Evolutionary conservation across 164 flowering plant genomes (phyloP).

Genomic region (Echeveria elegans): DNA sequence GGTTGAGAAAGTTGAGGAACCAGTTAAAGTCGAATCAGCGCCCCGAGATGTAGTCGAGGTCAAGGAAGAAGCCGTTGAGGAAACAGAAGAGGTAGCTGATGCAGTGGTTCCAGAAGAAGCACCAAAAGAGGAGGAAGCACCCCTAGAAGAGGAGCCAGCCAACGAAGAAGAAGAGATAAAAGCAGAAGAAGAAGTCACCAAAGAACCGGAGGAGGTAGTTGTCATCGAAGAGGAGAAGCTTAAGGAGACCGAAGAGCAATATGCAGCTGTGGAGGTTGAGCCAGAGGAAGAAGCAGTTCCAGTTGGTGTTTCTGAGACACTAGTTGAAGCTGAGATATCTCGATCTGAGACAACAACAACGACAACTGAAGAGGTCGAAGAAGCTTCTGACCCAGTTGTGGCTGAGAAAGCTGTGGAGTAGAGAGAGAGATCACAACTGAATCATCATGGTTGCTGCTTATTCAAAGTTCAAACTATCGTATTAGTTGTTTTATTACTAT

Average conservation of each 20-base stretch:
- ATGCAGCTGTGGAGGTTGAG: neutral
- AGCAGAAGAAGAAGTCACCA: neutral
- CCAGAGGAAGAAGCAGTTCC: neutral
- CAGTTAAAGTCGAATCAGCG: neutral
- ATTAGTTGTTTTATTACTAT: neutral
- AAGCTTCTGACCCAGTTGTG: neutral
- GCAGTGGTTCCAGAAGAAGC: neutral
- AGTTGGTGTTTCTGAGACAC: neutral
- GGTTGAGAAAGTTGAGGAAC: conserved; percentile 1
- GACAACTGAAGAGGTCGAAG: neutral
- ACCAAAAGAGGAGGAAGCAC: neutral
- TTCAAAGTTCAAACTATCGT: no score
- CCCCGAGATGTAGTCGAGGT: neutral
- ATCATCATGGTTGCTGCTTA: no score
- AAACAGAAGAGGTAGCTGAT: neutral
- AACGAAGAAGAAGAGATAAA: no score
- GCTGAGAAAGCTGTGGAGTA: neutral
- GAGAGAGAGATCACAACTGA: no score
- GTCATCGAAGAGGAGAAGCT: neutral
- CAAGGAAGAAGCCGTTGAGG: neutral
- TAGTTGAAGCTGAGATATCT: neutral
- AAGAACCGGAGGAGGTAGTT: neutral
- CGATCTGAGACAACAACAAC: neutral
- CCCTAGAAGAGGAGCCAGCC: neutral
- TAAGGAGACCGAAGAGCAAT: neutral